Base-by-base conservation (phyloP, 1,284 basidiomycete species). In the Cryptococcus sp. region DNA sequence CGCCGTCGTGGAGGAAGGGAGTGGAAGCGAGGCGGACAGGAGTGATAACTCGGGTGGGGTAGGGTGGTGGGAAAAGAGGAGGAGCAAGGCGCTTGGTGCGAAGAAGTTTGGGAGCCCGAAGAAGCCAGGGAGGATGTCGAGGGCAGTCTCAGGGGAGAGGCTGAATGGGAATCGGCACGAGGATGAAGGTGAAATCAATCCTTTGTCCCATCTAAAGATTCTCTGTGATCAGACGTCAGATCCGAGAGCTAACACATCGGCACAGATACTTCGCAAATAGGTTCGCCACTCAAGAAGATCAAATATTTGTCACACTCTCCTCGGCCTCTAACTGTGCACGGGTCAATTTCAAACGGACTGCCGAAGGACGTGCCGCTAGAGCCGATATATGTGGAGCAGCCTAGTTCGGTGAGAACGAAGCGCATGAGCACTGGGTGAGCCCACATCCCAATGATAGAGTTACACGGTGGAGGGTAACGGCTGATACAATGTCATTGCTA, bases 401-500 rank as follows among this genome's bases (percentile, higher is more conserved):
- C n/a, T 5, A 77, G 82, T 21, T 57, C 62, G 43, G 56, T 76
- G 18, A 56, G 62, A 45, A 75, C 80, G 1, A 78, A 76, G 50
- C 63, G 77, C 8, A 70, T 87, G 53, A 82, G 81, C 56, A 85
- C 86, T 40, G 85, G 85, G 87, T 88, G 71, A 62, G 82, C 73
- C 24, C 9, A 37, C 33, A 28, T 6, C 6, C 36, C 15, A 21
- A 9, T 42, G 24, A 9, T 54, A 15, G 12, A n/a, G n/a, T n/a
- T n/a, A n/a, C n/a, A n/a, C n/a, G n/a, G n/a, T n/a, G n/a, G n/a
- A n/a, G n/a, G n/a, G n/a, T n/a, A n/a, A n/a, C n/a, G 20, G 36
- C 28, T 16, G 16, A 20, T 21, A 36, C 23, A 18, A 28, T 21
- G 18, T n/a, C 8, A 35, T 39, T 58, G 21, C 57, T 61, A 87